Evolutionary conservation across 129 eudicot species (phyloP), one percentile per base, ranked within the genome.

Genomic region (Escallonia herrerae): DNA sequence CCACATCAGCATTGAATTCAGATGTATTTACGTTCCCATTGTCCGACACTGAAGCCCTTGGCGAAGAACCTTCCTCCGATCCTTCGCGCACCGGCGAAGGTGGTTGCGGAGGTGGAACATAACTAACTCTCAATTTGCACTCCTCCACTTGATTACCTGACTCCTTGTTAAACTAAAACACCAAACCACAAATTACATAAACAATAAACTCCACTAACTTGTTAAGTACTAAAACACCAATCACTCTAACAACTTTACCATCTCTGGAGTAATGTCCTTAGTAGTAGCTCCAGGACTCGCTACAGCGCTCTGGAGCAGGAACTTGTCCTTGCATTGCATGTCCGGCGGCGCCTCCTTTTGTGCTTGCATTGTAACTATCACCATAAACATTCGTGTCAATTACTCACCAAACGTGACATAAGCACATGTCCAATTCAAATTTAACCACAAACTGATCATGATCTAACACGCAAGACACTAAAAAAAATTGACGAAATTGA

Each of bases 261-360:
- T 77, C 61, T 90, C 95, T 5, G 97, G 84, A 68, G 90, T 86
- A 40, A 90, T 84, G 70, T 90, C 91, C 73, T 83, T 86, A 7
- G 83, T 63, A 57, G 79, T 60, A 57, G 69, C 71, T 67, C 87
- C 95, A 7, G 87, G 79, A 77, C 70, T 79, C 49, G 81, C 86
- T 60, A 90, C 80, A 40, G 78, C 91, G 68, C 95, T 79, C 67
- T 90, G 97, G 71, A 90, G 95, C 60, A 90, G 80, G 55, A 90
- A 90, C 74, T 86, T 90, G 71, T 90, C 97, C 87, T 79, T 86
- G 86, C 97, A 86, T 67, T 83, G 90, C 97, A 90, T 83, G 77
- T 90, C 95, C 4, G 71, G 75, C 66, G 97, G 97, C 59, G 86
- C 83, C 76, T 90, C 97, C 72, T 71, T 81, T 75, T 90, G 95